Conservation (phyloP, 805 yeast genomes). For the Ogataea dorogensis region DNA sequence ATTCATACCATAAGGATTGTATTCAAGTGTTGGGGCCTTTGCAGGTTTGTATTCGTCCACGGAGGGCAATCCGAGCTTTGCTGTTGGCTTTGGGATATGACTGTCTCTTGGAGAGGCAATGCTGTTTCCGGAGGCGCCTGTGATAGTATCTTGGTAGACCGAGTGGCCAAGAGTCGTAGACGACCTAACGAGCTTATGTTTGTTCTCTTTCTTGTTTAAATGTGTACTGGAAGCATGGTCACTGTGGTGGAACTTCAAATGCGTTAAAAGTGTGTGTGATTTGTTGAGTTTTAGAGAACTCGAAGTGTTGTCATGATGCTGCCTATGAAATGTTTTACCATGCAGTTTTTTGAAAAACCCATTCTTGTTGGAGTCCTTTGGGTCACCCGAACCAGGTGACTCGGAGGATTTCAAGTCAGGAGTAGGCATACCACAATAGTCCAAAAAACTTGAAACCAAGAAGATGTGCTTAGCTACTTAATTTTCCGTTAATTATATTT, state of each 20-base stretch:
- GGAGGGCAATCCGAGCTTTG: conserved; percentile 32
- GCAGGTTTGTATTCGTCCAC: conserved; percentile 26
- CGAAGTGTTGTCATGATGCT: conserved; percentile 5
- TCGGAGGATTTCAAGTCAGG: conserved; percentile 5
- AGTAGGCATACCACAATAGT: conserved; percentile 7
- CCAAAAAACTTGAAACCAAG: background rate
- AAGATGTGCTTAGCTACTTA: background rate
- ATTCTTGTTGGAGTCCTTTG: conserved; percentile 11
- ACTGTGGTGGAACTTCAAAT: conserved; percentile 10
- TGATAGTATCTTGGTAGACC: conserved; percentile 12
- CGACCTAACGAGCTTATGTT: conserved; percentile 9
- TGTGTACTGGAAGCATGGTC: too few relatives aligned
- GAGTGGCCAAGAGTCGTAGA: conserved; percentile 14
- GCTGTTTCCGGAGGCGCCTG: conserved; percentile 25
- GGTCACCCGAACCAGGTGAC: conserved; percentile 5
- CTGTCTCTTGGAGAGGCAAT: conserved; percentile 25
- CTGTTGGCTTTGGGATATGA: conserved; percentile 11
- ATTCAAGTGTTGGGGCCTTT: conserved; percentile 43
- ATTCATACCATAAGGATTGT: conserved; percentile 64
- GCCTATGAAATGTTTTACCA: conserved; percentile 15
- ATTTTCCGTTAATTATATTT: background rate
- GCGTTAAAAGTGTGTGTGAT: conserved; percentile 13
- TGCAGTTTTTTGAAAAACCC: conserved; percentile 18
- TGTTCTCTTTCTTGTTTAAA: background rate
- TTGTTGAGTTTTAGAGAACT: conserved; percentile 4